Conservation (phyloP, 208 protist genomes). For the Trypanosoma grayi region DNA sequence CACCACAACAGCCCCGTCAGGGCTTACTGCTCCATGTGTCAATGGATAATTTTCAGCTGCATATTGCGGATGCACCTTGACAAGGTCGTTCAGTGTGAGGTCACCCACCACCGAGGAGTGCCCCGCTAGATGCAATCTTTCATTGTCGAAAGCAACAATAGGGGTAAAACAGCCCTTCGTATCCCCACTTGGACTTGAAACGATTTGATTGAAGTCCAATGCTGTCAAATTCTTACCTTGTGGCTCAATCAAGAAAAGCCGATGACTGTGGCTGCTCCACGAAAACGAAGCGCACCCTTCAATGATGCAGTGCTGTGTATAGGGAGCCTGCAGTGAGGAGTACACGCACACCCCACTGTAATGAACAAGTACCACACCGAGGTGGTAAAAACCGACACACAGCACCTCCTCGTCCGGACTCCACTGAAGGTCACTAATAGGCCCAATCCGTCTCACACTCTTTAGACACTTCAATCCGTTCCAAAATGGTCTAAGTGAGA, state of each 20-base stretch:
- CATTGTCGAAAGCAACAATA: slow-evolving; percentile 30
- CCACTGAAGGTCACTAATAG: slow-evolving; percentile 59
- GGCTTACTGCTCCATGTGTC: slow-evolving; percentile 49
- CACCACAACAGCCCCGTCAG: slow-evolving; percentile 37
- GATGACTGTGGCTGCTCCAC: slow-evolving; percentile 21
- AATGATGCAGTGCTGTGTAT: slow-evolving; percentile 2
- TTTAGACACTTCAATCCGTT: slow-evolving; percentile 41
- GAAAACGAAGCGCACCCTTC: slow-evolving; percentile 13
- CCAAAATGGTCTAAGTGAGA: slow-evolving; percentile 38
- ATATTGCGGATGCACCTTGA: slow-evolving; percentile 32
- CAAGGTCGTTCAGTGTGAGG: slow-evolving; percentile 7
- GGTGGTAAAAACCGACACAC: slow-evolving; percentile 55
- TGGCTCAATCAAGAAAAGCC: slow-evolving; percentile 12
- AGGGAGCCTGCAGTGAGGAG: slow-evolving; percentile 8
- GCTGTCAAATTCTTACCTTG: neutral
- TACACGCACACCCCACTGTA: slow-evolving; percentile 64
- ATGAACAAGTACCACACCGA: slow-evolving; percentile 56
- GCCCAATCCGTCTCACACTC: slow-evolving; percentile 14
- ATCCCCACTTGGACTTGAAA: slow-evolving; percentile 30
- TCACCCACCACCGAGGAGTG: neutral
- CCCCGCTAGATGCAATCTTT: slow-evolving; percentile 30
- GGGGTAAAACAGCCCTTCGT: slow-evolving; percentile 39
- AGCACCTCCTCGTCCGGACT: slow-evolving; percentile 53
- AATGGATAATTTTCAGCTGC: slow-evolving; percentile 54
- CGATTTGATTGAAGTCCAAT: slow-evolving; percentile 23